phyloP scores from a whole-genome alignment of 257 asterid genomes.

The Mentha longifolia region DNA sequence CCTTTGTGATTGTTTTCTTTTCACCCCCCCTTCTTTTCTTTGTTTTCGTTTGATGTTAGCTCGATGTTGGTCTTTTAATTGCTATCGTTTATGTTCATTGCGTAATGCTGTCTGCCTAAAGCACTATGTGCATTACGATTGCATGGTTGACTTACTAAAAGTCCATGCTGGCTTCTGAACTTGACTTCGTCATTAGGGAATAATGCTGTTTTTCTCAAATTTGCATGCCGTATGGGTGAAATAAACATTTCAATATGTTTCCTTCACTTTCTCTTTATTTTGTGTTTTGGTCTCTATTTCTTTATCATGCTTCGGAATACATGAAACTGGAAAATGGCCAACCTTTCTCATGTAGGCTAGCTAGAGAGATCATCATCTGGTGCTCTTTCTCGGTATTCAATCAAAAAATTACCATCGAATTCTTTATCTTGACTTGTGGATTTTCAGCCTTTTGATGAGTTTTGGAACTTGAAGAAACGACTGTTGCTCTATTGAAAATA shows the following conservation, averaged over 20 bases:
- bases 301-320: not conserved
- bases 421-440: not conserved
- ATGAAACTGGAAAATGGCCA: not conserved
- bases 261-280: not conserved
- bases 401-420: not conserved
- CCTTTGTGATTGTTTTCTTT: not conserved
- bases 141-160: not conserved
- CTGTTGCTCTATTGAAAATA: not conserved
- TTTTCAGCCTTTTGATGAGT: too few relatives aligned
- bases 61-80: not conserved
- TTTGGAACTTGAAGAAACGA: not conserved
- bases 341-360: not conserved
- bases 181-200: slow-evolving; percentile 5
- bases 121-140: not conserved
- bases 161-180: slow-evolving; percentile 15
- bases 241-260: not conserved
- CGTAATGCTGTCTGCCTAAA: slow-evolving; percentile 10
- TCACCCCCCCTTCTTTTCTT: not conserved
- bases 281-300: not conserved
- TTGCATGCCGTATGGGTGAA: not conserved
- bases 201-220: not conserved
- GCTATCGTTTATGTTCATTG: slow-evolving; percentile 7
- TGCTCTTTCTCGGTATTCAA: not conserved
- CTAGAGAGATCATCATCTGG: not conserved
- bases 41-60: not conserved